These are phyloP conservation scores for Graphilbum fragrans DNA, from an alignment of 2,329 filamentous ascomycete species.

Conservation along the genomic window DNA sequence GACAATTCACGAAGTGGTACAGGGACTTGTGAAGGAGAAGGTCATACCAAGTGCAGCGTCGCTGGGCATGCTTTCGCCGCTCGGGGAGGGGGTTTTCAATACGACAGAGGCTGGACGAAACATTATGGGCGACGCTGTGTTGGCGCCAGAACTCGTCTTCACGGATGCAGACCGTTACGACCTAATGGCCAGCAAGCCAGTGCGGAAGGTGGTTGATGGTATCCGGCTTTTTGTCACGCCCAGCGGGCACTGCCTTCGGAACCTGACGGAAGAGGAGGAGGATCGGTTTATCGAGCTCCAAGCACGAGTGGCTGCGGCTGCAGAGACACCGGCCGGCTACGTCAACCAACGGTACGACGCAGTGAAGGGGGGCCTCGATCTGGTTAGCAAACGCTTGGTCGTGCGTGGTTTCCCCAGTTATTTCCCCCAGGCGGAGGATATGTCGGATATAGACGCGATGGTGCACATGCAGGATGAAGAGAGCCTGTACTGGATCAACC, in stretches of 20 bases:
- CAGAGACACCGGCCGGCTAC: constrained; percentile 42
- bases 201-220: constrained; percentile 51
- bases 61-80: constrained; percentile 3
- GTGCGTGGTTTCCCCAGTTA: constrained; percentile 51
- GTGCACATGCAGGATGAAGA: constrained; percentile 56
- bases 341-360: constrained; percentile 42
- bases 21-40: constrained; percentile 8
- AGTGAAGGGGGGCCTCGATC: constrained; percentile 40
- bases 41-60: constrained; percentile 4
- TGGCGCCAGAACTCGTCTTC: constrained; percentile 33
- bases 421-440: constrained; percentile 38
- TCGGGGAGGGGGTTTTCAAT: neutral
- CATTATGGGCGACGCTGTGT: constrained; percentile 7
- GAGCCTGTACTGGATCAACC: constrained; percentile 56
- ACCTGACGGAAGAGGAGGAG: constrained; percentile 57
- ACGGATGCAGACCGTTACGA: constrained; percentile 41
- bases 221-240: constrained; percentile 62
- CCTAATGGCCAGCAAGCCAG: constrained; percentile 42
- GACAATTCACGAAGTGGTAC: constrained; percentile 9
- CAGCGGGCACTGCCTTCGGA: constrained; percentile 64
- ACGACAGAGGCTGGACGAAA: neutral
- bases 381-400: constrained; percentile 53
- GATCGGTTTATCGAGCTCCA: constrained; percentile 60
- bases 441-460: constrained; percentile 42
- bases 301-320: constrained; percentile 35